phyloP scores from a whole-genome alignment of 441 rosid genomes.

The Adansonia rubrostipa region DNA sequence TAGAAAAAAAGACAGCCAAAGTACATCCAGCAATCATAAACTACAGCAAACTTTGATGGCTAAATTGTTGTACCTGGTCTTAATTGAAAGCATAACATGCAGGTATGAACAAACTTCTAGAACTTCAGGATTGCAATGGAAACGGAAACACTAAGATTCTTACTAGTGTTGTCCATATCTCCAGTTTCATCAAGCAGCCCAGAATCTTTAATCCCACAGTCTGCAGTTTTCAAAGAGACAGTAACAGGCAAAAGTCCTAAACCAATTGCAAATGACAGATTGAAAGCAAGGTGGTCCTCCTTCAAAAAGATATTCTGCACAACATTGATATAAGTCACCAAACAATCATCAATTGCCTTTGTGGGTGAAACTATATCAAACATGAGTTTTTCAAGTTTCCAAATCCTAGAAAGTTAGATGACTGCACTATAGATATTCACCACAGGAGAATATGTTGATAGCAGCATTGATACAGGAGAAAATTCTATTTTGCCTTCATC shows the following conservation, averaged over 20 bases:
- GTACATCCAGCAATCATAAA: constrained; percentile 3
- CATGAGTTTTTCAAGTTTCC: constrained; percentile 23
- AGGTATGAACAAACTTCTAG: constrained; percentile 7
- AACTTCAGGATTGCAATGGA: constrained; percentile 4
- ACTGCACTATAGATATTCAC: constrained; percentile 42
- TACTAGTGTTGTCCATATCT: constrained; percentile 73
- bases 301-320: constrained; percentile 66
- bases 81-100: neutral
- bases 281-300: constrained; percentile 90
- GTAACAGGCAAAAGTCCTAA: constrained; percentile 84
- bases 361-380: constrained; percentile 26
- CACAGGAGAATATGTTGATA: constrained; percentile 70
- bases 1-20: constrained; percentile 4
- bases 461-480: constrained; percentile 69
- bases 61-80: neutral
- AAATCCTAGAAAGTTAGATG: constrained; percentile 22
- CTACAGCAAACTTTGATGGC: neutral
- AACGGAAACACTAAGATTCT: constrained; percentile 38
- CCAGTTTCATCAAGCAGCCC: constrained; percentile 81
- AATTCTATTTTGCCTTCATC: constrained; percentile 69
- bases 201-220: constrained; percentile 82
- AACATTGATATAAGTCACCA: constrained; percentile 35
- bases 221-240: constrained; percentile 72
- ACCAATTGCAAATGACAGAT: constrained; percentile 73
- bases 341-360: neutral